A percentile compares a stretch with the other conserved stretches of the same genome.
phyloP scores from a whole-genome alignment of 352 stramenopile species.

The Phytophthora ramorum region DNA sequence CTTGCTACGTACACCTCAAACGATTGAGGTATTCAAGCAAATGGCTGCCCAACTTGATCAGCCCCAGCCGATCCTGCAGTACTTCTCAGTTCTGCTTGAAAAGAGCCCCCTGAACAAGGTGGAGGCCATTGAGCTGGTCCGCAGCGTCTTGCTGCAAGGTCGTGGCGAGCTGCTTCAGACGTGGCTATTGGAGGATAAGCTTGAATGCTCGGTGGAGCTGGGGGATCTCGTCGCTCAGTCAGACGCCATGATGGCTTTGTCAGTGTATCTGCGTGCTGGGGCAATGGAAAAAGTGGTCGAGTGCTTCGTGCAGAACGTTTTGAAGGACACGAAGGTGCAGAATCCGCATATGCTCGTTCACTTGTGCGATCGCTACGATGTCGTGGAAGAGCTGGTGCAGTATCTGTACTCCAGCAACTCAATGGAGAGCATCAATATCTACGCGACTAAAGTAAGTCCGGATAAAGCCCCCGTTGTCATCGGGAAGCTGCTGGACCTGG shows the following conservation, averaged over 20 bases:
- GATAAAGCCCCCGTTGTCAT: constrained; percentile 99
- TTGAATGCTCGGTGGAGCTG: constrained; percentile 97
- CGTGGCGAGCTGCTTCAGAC: constrained; percentile 98
- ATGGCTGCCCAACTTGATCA: constrained; percentile 97
- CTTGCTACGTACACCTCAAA: constrained; percentile 96
- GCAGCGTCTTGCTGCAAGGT: constrained; percentile 97
- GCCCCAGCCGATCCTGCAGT: constrained; percentile 98
- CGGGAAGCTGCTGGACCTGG: constrained; percentile 98
- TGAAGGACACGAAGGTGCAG: constrained; percentile 99
- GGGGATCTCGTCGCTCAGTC: constrained; percentile 96
- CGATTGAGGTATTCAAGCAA: constrained; percentile 98
- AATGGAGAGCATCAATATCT: constrained; percentile 99
- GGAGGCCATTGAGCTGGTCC: constrained; percentile 98
- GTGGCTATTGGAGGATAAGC: constrained; percentile 99
- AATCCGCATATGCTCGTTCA: constrained; percentile 99
- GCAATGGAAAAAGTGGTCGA: constrained; percentile 99
- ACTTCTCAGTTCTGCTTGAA: constrained; percentile 99
- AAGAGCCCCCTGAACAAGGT: constrained; percentile 99
- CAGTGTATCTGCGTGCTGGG: constrained; percentile 97
- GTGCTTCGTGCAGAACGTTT: constrained; percentile 98
- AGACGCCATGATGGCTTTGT: constrained; percentile 98
- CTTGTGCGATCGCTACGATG: constrained; percentile 99
- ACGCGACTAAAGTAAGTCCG: constrained; percentile 98
- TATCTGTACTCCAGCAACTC: constrained; percentile 99
- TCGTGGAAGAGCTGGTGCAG: constrained; percentile 99